Conservation (phyloP, 176 grass and related monocot species). For the Elaeis guineensis region DNA sequence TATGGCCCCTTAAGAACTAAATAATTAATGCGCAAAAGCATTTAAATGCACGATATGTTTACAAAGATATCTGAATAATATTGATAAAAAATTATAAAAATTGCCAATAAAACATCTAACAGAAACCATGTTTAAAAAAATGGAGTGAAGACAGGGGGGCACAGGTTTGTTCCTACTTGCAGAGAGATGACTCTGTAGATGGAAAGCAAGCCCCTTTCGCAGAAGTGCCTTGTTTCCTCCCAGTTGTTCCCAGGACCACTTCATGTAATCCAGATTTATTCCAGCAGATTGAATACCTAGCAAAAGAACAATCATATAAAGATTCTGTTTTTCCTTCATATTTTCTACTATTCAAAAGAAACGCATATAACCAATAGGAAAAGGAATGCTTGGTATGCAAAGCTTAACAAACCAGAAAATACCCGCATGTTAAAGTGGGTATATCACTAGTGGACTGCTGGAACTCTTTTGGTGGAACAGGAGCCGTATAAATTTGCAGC, state of each 20-base stretch:
- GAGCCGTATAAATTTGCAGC: constrained; percentile 56
- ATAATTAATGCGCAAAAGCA: too few relatives aligned
- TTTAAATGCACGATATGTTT: too few relatives aligned
- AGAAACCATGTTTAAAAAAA: constrained; percentile 9
- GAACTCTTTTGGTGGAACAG: constrained; percentile 53
- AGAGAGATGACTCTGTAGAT: constrained; percentile 69
- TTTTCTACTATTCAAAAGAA: not conserved
- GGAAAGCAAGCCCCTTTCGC: constrained; percentile 46
- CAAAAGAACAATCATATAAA: not conserved
- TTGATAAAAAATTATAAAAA: too few relatives aligned
- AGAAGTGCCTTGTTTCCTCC: constrained; percentile 92
- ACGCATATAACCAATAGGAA: not conserved
- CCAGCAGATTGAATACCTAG: constrained; percentile 91
- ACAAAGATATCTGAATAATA: too few relatives aligned
- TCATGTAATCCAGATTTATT: constrained; percentile 70
- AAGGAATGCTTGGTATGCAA: not conserved
- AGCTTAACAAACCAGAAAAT: constrained; percentile 41
- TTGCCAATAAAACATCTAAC: not conserved
- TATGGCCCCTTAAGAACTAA: too few relatives aligned
- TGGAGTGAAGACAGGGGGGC: not conserved
- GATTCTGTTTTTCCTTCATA: not conserved
- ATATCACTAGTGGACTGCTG: constrained; percentile 37
- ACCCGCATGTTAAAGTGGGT: constrained; percentile 85
- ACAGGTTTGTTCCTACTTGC: constrained; percentile 50
- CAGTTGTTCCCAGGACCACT: constrained; percentile 75